Percentiles rank a stretch among this genome's conserved stretches.
Conservation (phyloP, 192 early-diverging fungal species). For the Backusella luteola region DNA sequence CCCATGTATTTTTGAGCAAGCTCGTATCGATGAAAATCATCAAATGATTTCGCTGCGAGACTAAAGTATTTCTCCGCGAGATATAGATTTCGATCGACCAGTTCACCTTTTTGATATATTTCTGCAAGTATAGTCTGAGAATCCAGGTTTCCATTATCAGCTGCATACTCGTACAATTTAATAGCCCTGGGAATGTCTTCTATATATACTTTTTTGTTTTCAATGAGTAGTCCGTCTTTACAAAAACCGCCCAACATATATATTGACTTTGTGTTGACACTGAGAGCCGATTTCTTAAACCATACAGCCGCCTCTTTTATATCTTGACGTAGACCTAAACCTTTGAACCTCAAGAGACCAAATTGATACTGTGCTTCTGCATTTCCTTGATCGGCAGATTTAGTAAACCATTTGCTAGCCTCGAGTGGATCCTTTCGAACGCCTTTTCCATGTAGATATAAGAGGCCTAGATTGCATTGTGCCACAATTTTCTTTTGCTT, state of each 20-base stretch:
- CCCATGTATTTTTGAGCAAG: neutral
- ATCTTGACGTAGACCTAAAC: neutral
- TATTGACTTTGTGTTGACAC: neutral
- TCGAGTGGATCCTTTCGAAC: neutral
- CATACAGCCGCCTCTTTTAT: neutral
- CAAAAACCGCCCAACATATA: rapidly evolving
- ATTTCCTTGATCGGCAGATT: neutral
- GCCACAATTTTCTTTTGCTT: neutral
- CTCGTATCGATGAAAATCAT: neutral
- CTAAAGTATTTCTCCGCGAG: neutral
- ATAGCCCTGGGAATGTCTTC: neutral
- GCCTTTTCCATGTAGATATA: neutral
- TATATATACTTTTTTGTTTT: neutral
- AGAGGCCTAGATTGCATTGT: neutral
- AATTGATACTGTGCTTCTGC: neutral
- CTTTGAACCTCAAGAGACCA: neutral
- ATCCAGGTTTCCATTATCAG: neutral
- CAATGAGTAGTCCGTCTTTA: too few relatives aligned
- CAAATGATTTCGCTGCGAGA: neutral
- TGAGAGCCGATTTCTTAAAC: neutral
- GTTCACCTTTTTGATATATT: neutral
- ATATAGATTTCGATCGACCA: neutral
- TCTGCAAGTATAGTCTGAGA: neutral
- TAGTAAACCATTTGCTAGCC: neutral
- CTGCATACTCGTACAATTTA: neutral